Base-by-base conservation (phyloP, 2,329 filamentous ascomycete genomes). In the Sphaerulina populicola region DNA sequence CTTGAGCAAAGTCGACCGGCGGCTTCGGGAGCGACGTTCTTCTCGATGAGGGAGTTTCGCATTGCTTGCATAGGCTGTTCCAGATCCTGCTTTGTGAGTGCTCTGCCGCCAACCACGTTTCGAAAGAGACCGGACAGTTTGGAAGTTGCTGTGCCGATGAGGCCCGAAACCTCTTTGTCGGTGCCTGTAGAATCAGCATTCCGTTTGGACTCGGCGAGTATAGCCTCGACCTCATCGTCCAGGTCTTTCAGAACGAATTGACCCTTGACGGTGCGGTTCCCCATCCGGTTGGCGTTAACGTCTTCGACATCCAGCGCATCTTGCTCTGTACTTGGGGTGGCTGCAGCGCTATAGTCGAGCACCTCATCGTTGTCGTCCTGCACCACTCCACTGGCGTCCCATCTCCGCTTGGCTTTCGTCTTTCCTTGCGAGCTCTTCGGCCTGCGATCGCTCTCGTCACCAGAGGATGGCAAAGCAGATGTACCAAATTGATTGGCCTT, bases 21-120 rank as follows among this genome's bases (percentile, higher is more conserved):
- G 12, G 93, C 93, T 74, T 97, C 93, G 47, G 88, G 85, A 0
- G 93, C 93, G 27, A 98, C 90, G 63, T 98, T 98, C 75, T 98
- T 98, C 71, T 85, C 83, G 53, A 98, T 72, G 6, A 98, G 75
- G 68, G 97, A 91, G 51, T 95, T 88, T 66, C 96, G 88, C 88
- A 98, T 96, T 30, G 85, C 86, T 70, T 91, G 93, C 73, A 98
- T 83, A 1, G 93, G 87, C 68, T 94, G 94, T 56, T 88, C 85
- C 18, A 98, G 77, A 64, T 97, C 91, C 58, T 86, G 81, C 67
- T 89, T 87, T 1, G 88, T 94, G 63, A 98, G 73, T 0, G 85
- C 88, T 74, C 96, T 96, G 57, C 94, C 93, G 49, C 93, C 93
- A 0, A 98, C 85, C 36, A 98, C 85, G 66, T 96, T 97, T 59